Evolutionary conservation across 306 rosid species (phyloP).

Genomic region (Vachellia collinsii): DNA sequence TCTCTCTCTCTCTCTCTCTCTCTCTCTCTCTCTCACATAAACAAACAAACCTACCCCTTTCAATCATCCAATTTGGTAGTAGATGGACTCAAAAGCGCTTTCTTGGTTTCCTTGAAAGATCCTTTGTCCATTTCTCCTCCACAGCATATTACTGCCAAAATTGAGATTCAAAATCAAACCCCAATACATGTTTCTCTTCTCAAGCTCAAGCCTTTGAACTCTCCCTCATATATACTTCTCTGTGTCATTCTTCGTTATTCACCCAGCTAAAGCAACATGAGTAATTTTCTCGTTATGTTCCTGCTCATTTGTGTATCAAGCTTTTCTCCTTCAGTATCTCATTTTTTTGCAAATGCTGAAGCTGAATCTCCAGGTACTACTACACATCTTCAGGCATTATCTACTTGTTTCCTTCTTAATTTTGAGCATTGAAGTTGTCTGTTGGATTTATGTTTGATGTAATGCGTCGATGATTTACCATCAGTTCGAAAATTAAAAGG

Average conservation of each 20-base stretch:
- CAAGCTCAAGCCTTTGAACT: constrained; percentile 32
- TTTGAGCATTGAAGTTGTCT: constrained; percentile 20
- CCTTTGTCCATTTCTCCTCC: constrained; percentile 57
- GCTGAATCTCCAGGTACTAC: constrained; percentile 80
- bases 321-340: constrained; percentile 43
- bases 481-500: constrained; percentile 28
- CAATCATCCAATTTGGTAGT: constrained; percentile 1
- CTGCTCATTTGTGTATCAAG: constrained; percentile 50
- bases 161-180: constrained; percentile 43
- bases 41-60: constrained; percentile 24
- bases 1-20: constrained; percentile 19
- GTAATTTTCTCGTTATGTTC: constrained; percentile 41
- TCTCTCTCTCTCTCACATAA: not conserved
- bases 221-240: not conserved
- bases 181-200: constrained; percentile 42
- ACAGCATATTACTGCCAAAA: constrained; percentile 29
- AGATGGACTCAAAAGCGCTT: constrained; percentile 54
- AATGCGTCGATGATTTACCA: constrained; percentile 31
- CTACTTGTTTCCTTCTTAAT: not conserved
- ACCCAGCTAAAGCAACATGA: constrained; percentile 44
- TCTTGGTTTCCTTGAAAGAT: constrained; percentile 66
- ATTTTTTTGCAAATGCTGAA: constrained; percentile 53
- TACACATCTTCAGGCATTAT: not conserved
- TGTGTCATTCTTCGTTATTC: constrained; percentile 30
- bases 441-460: constrained; percentile 2